Conservation (phyloP, 2,329 filamentous ascomycete species). For the Paraphoma sp. region DNA sequence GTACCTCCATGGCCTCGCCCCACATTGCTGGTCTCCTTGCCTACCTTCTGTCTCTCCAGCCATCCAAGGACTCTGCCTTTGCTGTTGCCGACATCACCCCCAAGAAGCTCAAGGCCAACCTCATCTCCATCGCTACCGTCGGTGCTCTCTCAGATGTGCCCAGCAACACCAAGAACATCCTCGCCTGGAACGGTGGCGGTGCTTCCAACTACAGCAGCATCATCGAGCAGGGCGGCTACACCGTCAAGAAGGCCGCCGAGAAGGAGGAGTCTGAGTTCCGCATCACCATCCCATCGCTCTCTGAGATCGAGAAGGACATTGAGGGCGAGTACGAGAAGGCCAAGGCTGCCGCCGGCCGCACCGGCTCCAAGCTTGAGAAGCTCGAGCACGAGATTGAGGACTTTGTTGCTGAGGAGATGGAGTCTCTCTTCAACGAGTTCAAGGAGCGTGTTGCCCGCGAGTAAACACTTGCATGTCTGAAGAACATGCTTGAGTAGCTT, state of each 20-base stretch:
- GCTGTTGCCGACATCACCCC: conserved; percentile 89
- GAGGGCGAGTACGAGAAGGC: conserved; percentile 45
- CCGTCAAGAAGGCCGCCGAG: conserved; percentile 49
- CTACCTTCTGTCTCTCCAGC: conserved; percentile 97
- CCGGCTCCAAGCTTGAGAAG: conserved; percentile 54
- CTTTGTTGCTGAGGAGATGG: conserved; percentile 57
- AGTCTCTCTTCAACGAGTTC: conserved; percentile 62
- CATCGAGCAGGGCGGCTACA: conserved; percentile 75
- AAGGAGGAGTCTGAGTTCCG: conserved; percentile 46
- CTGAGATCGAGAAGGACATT: conserved; percentile 45
- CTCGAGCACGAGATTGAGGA: conserved; percentile 54
- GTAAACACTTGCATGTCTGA: conserved; percentile 16
- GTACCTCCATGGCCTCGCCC: conserved; percentile 98
- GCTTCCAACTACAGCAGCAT: conserved; percentile 89
- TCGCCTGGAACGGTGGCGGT: conserved; percentile 99
- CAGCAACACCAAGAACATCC: conserved; percentile 85
- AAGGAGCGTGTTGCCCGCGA: conserved; percentile 46
- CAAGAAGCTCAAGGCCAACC: conserved; percentile 88
- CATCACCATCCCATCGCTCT: conserved; percentile 47
- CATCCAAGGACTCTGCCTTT: conserved; percentile 86
- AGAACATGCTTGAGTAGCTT: neutral
- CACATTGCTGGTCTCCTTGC: conserved; percentile 95
- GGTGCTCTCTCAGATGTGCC: conserved; percentile 83
- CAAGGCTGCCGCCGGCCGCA: conserved; percentile 48
- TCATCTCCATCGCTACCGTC: conserved; percentile 83